A percentile compares a stretch with the other conserved stretches of the same genome.
Conservation (phyloP, 129 eudicot genomes). For the Mikania micrantha region DNA sequence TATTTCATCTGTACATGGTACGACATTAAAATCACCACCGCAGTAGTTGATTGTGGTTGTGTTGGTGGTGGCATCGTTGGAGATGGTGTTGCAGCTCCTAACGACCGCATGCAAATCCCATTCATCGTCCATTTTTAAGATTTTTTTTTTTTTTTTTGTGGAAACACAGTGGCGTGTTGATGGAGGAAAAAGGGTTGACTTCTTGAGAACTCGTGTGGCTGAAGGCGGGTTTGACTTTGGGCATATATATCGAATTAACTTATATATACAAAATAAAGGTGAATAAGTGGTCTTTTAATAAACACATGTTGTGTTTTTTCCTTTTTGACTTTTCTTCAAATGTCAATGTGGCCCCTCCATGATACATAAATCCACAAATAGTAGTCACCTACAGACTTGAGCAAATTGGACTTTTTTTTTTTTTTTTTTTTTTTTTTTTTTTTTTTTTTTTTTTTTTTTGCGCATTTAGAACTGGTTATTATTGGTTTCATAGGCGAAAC, state of each 20-base stretch:
- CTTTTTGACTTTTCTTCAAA: conserved; percentile 1
- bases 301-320: conserved; percentile 1
- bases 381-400: background rate
- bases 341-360: background rate
- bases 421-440: too few relatives aligned
- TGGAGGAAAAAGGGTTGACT: conserved; percentile 24
- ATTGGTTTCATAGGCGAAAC: too few relatives aligned
- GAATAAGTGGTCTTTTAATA: background rate
- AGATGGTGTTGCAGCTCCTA: conserved; percentile 44
- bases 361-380: background rate
- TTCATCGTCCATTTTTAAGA: conserved; percentile 36
- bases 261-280: conserved; percentile 2
- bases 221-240: conserved; percentile 4
- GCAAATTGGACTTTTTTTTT: too few relatives aligned
- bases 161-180: background rate
- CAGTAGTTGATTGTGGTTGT: background rate
- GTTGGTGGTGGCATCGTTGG: conserved; percentile 18
- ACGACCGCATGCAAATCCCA: conserved; percentile 78
- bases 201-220: conserved; percentile 5
- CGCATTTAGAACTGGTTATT: too few relatives aligned
- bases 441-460: too few relatives aligned
- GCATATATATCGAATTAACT: background rate
- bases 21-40: conserved; percentile 18
- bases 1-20: conserved; percentile 8
- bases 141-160: background rate